Percentiles rank a stretch among this genome's conserved stretches.
Evolutionary conservation across 768 basidiomycete species (phyloP).

Genomic region (Boletus pseudopeckii): DNA sequence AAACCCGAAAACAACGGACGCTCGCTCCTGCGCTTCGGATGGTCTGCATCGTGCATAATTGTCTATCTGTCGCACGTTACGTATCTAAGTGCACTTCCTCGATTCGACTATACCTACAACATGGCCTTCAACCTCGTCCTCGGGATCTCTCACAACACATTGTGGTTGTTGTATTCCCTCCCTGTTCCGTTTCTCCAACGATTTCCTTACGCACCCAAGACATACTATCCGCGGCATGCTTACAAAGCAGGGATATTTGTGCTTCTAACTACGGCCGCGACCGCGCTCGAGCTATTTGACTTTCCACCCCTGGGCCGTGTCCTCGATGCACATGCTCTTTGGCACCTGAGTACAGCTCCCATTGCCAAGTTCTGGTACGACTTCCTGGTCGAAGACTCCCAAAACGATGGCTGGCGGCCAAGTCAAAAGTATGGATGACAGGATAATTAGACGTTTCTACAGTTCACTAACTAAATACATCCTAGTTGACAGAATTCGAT

Average conservation of each 20-base stretch:
- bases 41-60: conserved; percentile 53
- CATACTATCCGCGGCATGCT: conserved; percentile 57
- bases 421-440: conserved; percentile 29
- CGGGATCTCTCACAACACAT: conserved; percentile 72
- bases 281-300: conserved; percentile 83
- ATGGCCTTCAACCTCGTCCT: conserved; percentile 77
- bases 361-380: conserved; percentile 80
- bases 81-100: conserved; percentile 71
- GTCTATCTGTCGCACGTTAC: conserved; percentile 68
- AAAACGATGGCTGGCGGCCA: conserved; percentile 64
- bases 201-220: conserved; percentile 51
- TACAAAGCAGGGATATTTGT: conserved; percentile 60
- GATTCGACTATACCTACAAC: conserved; percentile 94
- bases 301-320: conserved; percentile 76
- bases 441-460: background rate
- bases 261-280: conserved; percentile 67
- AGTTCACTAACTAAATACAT: conserved; percentile 5
- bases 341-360: conserved; percentile 85
- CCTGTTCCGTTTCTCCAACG: conserved; percentile 47
- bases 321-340: conserved; percentile 89
- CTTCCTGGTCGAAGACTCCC: conserved; percentile 74
- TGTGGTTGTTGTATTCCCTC: conserved; percentile 78
- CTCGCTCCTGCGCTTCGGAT: conserved; percentile 27
- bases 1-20: conserved; percentile 24
- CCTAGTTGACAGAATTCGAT: conserved; percentile 14